Percentiles rank a stretch among this genome's conserved stretches.
Evolutionary conservation across 179 eudicot genomes (phyloP).

Genomic region (Drosera spatulata): DNA sequence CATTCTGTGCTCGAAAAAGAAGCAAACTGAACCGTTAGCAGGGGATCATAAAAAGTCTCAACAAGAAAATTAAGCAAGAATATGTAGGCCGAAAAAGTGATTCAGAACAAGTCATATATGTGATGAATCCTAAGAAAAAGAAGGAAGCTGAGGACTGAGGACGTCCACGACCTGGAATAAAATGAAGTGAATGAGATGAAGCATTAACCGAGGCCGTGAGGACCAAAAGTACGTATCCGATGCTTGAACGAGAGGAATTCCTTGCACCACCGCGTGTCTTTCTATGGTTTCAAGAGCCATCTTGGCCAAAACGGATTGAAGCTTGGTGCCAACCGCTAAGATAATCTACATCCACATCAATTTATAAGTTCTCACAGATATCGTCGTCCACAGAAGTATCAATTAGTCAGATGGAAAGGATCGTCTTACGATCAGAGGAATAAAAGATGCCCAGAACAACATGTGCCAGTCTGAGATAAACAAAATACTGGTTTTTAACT

Average conservation of each 20-base stretch:
- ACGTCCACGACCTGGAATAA: constrained; percentile 58
- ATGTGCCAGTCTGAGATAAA: constrained; percentile 63
- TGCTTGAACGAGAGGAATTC: constrained; percentile 88
- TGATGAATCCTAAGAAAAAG: not conserved
- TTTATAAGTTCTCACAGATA: no score
- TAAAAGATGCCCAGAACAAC: constrained; percentile 74
- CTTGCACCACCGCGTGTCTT: constrained; percentile 73
- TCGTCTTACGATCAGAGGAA: constrained; percentile 64
- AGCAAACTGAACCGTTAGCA: constrained; percentile 12
- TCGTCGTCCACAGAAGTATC: no score
- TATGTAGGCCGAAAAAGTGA: no score
- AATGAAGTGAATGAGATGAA: constrained; percentile 72
- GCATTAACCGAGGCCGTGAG: constrained; percentile 53
- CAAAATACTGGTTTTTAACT: not conserved
- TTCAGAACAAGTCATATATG: not conserved
- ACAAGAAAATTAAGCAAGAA: not conserved
- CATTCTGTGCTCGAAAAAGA: constrained; percentile 54
- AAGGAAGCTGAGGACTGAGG: not conserved
- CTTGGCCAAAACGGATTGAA: constrained; percentile 62
- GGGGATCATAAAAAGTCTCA: not conserved
- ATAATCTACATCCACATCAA: constrained; percentile 28
- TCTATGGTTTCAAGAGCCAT: constrained; percentile 84
- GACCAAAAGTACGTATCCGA: constrained; percentile 80
- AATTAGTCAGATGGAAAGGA: not conserved
- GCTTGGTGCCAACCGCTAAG: constrained; percentile 84